phyloP scores from a whole-genome alignment of 805 yeast species.

The Pichia sporocuriosa region DNA sequence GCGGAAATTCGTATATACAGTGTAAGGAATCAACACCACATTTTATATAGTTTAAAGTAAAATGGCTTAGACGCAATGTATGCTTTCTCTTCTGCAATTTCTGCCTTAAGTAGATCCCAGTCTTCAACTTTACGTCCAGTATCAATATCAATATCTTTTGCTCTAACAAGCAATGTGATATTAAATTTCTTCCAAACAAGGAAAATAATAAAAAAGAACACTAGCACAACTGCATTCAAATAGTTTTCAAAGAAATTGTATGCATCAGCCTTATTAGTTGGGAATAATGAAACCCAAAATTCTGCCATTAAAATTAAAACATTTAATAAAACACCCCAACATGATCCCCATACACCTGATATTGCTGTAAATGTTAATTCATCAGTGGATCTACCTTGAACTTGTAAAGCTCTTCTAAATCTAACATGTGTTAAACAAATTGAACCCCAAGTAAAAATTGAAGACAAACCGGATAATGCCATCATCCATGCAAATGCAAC shows the following conservation, averaged over 20 bases:
- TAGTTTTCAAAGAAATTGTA: conserved; percentile 56
- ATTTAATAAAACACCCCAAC: conserved; percentile 53
- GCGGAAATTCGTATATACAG: not conserved
- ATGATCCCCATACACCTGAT: conserved; percentile 63
- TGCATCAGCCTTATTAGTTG: conserved; percentile 53
- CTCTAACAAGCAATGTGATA: conserved; percentile 38
- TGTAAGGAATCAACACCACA: conserved; percentile 54
- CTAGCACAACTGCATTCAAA: conserved; percentile 55
- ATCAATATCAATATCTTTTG: conserved; percentile 50
- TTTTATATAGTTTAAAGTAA: conserved; percentile 44
- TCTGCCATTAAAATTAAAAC: conserved; percentile 61
- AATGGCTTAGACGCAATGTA: conserved; percentile 39
- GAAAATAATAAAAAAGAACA: conserved; percentile 38
- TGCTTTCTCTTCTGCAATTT: conserved; percentile 51
- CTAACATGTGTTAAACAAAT: conserved; percentile 63
- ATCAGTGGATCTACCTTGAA: conserved; percentile 60
- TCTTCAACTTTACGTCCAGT: conserved; percentile 59
- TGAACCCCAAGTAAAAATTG: conserved; percentile 77
- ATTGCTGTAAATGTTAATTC: conserved; percentile 65
- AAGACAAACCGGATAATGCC: conserved; percentile 70
- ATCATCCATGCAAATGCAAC: conserved; percentile 68
- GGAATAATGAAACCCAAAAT: conserved; percentile 79
- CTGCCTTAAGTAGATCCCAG: conserved; percentile 48
- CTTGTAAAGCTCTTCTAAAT: conserved; percentile 58
- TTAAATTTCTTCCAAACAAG: conserved; percentile 34